Percentiles rank a stretch among this genome's conserved stretches.
phyloP scores from a whole-genome alignment of 2,329 filamentous ascomycete genomes.

The Xylaria sp. region DNA sequence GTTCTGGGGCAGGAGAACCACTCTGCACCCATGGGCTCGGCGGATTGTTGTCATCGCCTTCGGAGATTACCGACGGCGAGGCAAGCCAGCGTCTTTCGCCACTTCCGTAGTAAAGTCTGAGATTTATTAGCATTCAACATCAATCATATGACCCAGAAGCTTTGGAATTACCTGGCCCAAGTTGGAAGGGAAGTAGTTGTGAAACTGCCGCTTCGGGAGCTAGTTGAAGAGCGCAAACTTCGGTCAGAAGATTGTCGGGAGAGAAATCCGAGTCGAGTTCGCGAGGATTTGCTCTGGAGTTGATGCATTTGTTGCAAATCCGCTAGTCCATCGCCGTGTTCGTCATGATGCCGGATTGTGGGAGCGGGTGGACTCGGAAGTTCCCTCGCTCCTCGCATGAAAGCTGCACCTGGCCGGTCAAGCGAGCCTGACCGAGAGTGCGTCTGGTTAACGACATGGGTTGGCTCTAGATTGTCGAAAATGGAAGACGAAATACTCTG shows the following conservation, averaged over 20 bases:
- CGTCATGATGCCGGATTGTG: conserved; percentile 68
- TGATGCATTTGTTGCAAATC: conserved; percentile 66
- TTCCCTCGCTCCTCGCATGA: conserved; percentile 54
- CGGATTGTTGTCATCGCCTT: conserved; percentile 60
- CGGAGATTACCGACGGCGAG: conserved; percentile 60
- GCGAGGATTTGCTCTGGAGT: conserved; percentile 61
- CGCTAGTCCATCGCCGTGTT: conserved; percentile 71
- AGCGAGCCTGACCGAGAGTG: conserved; percentile 59
- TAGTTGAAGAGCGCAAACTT: conserved; percentile 63
- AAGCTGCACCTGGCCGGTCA: conserved; percentile 61
- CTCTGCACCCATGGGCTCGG: conserved; percentile 57
- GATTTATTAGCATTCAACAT: conserved; percentile 38
- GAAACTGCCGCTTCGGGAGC: conserved; percentile 61
- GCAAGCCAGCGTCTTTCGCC: conserved; percentile 68
- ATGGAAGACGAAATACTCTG: conserved; percentile 68
- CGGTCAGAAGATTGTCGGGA: conserved; percentile 62
- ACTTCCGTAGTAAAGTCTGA: conserved; percentile 76
- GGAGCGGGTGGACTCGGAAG: conserved; percentile 53
- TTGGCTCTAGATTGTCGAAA: conserved; percentile 52
- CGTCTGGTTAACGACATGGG: conserved; percentile 52
- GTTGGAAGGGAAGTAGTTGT: conserved; percentile 59
- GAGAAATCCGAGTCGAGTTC: conserved; percentile 64
- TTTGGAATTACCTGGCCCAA: conserved; percentile 63
- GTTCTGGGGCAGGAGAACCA: conserved; percentile 63
- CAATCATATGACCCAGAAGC: background rate